Conservation (phyloP, 257 asterid genomes). For the Primulina eburnea region DNA sequence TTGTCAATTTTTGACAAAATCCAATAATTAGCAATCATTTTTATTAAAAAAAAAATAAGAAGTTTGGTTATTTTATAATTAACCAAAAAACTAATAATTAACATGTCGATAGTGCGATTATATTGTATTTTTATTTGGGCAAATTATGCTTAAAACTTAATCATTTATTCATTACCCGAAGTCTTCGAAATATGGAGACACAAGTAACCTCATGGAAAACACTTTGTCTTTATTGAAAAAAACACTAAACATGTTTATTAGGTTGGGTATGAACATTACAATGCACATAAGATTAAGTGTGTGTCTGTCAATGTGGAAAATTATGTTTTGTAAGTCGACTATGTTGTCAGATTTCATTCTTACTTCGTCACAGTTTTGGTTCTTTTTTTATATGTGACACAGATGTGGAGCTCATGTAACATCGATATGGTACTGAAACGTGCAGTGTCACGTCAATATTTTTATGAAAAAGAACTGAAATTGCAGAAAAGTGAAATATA, state of each 20-base stretch:
- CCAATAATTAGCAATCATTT: slow-evolving; percentile 24
- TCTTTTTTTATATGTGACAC: too few relatives aligned
- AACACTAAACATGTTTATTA: background rate
- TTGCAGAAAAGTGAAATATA: too few relatives aligned
- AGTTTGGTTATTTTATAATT: slow-evolving; percentile 1
- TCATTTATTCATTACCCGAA: slow-evolving; percentile 11
- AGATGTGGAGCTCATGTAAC: too few relatives aligned
- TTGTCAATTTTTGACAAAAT: slow-evolving; percentile 17
- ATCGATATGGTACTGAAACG: too few relatives aligned
- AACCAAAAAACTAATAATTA: slow-evolving; percentile 4
- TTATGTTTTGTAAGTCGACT: too few relatives aligned
- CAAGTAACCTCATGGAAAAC: slow-evolving; percentile 25
- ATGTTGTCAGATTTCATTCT: too few relatives aligned
- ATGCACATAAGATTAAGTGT: too few relatives aligned
- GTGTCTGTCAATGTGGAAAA: too few relatives aligned
- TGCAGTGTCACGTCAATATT: too few relatives aligned
- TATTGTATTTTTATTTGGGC: slow-evolving; percentile 5
- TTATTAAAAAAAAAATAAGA: background rate
- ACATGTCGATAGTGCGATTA: slow-evolving; percentile 10
- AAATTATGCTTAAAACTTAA: background rate
- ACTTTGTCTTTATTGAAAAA: too few relatives aligned
- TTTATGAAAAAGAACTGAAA: too few relatives aligned
- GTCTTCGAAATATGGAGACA: background rate
- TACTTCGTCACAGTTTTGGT: too few relatives aligned
- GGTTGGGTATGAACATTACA: background rate